Evolutionary conservation across 2,329 filamentous ascomycete genomes (phyloP).

Genomic region (Catunica adiposa): DNA sequence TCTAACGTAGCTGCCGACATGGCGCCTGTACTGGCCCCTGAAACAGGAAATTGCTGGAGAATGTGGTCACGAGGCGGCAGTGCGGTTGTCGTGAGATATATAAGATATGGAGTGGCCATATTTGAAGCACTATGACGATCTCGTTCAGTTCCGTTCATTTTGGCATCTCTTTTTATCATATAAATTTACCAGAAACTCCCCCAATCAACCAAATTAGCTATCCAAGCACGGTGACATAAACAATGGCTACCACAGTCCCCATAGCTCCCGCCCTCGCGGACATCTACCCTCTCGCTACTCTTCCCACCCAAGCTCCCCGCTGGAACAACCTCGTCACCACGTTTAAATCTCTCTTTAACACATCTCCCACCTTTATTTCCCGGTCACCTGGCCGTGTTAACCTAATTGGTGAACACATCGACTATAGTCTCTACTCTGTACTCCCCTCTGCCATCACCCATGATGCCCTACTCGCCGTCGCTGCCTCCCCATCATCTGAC

Average conservation of each 20-base stretch:
- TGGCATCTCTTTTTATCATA: no score
- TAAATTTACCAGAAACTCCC: no score
- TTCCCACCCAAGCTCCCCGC: constrained; percentile 49
- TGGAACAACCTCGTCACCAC: constrained; percentile 58
- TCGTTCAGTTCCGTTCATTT: no score
- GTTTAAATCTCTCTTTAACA: constrained; percentile 56
- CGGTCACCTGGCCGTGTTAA: constrained; percentile 90
- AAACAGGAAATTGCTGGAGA: no score
- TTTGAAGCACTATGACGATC: no score
- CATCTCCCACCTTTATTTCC: constrained; percentile 61
- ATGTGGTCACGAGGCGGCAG: no score
- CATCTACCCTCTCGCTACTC: constrained; percentile 65
- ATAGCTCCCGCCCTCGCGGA: constrained; percentile 58
- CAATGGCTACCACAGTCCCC: constrained; percentile 37
- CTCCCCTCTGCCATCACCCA: constrained; percentile 89
- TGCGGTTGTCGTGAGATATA: no score
- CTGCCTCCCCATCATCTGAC: constrained; percentile 32
- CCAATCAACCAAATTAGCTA: neutral
- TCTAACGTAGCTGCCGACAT: no score
- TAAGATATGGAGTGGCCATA: no score
- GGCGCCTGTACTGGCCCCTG: no score
- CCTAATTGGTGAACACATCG: constrained; percentile 97
- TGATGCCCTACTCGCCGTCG: constrained; percentile 76
- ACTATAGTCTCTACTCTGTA: constrained; percentile 93
- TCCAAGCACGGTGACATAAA: neutral